A percentile compares a stretch with the other conserved stretches of the same genome.
Evolutionary conservation across 73 alveolate species (phyloP).

Genomic region (Diophrys appendiculata): DNA sequence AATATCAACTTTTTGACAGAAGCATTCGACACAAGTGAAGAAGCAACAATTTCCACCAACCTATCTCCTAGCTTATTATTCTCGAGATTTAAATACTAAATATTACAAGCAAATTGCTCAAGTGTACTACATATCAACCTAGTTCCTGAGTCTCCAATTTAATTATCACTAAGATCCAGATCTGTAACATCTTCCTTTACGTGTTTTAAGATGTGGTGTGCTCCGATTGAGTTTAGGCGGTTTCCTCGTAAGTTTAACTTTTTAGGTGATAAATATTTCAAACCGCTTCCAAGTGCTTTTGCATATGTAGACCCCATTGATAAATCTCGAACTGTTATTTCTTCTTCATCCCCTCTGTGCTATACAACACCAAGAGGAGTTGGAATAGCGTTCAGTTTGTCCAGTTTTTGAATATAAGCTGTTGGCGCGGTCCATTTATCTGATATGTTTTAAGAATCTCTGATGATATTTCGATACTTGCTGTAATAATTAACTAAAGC

Average conservation of each 20-base stretch:
- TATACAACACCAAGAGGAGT: constrained; percentile 18
- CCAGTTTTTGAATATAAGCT: constrained; percentile 22
- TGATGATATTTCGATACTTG: neutral
- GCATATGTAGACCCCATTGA: constrained; percentile 40
- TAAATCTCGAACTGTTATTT: constrained; percentile 10
- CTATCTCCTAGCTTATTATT: constrained; percentile 34
- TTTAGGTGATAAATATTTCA: constrained; percentile 12
- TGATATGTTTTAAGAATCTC: neutral
- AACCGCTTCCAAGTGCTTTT: constrained; percentile 18
- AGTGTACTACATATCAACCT: constrained; percentile 3
- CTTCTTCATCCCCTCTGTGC: neutral
- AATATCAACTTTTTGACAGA: neutral
- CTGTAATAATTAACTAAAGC: neutral
- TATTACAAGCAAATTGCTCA: neutral
- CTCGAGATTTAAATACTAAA: constrained; percentile 19
- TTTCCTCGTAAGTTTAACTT: constrained; percentile 13
- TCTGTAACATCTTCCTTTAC: constrained; percentile 3
- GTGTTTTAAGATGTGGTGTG: constrained; percentile 11
- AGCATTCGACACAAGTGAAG: neutral
- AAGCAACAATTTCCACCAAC: neutral
- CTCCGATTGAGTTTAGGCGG: constrained; percentile 27
- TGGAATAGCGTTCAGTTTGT: constrained; percentile 23
- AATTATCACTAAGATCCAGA: constrained; percentile 34
- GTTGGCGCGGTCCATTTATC: constrained; percentile 1
- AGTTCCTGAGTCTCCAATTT: constrained; percentile 10